These are phyloP conservation scores for Zygosaccharomyces siamensis DNA, from an alignment of 805 yeast species.

Conservation along the genomic window DNA sequence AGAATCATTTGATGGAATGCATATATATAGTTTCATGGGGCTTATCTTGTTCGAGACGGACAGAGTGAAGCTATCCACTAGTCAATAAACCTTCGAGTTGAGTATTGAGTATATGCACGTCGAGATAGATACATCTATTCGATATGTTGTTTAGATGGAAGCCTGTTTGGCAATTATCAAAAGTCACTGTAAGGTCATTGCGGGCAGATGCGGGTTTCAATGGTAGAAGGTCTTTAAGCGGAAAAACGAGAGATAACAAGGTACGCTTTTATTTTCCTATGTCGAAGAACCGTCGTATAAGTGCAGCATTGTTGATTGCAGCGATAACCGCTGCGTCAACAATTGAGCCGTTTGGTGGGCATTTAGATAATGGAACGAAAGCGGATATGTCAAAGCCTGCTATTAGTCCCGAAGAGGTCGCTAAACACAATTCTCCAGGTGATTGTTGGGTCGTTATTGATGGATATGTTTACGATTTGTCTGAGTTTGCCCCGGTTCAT, in stretches of 20 bases:
- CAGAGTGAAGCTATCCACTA: too few species aligned
- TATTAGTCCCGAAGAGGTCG: conserved; percentile 48
- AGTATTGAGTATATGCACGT: too few species aligned
- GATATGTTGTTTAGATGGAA: background rate
- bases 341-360: background rate
- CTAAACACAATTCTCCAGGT: conserved; percentile 59
- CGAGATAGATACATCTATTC: too few species aligned
- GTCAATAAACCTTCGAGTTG: too few species aligned
- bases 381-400: conserved; percentile 13
- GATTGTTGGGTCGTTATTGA: conserved; percentile 86
- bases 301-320: background rate
- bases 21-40: too few species aligned
- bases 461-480: conserved; percentile 72
- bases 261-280: background rate
- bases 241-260: background rate
- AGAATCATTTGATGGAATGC: too few species aligned
- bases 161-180: background rate
- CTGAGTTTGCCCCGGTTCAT: conserved; percentile 67
- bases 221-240: background rate
- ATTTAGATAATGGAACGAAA: background rate
- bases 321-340: background rate
- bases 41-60: too few species aligned
- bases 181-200: background rate
- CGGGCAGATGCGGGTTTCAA: background rate
- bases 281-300: background rate